A percentile compares a stretch with the other conserved stretches of the same genome.
Conservation (phyloP, 2,329 filamentous ascomycete species). For the Pseudofabraea citricarpa region DNA sequence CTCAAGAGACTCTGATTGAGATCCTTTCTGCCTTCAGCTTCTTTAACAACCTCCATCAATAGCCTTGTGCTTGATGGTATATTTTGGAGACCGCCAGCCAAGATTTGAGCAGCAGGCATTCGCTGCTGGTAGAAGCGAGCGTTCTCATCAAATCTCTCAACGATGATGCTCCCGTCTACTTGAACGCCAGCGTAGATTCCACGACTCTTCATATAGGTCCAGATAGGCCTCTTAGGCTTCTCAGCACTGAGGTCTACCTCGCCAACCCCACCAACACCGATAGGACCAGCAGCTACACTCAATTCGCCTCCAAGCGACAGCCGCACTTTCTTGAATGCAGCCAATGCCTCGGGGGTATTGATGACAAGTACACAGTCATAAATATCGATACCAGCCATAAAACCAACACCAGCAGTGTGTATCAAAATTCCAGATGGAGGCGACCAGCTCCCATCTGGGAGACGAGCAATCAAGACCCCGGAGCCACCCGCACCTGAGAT, state of each 20-base stretch:
- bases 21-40: constrained; percentile 76
- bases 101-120: constrained; percentile 54
- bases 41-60: constrained; percentile 67
- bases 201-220: constrained; percentile 82
- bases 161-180: constrained; percentile 81
- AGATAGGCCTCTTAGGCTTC: constrained; percentile 64
- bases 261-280: constrained; percentile 62
- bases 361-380: constrained; percentile 95
- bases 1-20: constrained; percentile 65
- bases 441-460: constrained; percentile 77
- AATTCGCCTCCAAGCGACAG: constrained; percentile 80
- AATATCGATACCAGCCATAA: constrained; percentile 86
- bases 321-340: constrained; percentile 74
- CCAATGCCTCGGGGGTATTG: constrained; percentile 77
- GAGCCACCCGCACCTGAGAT: constrained; percentile 87
- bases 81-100: constrained; percentile 28
- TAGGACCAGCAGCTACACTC: constrained; percentile 69
- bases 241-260: constrained; percentile 28
- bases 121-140: constrained; percentile 72
- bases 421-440: constrained; percentile 86
- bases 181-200: constrained; percentile 83
- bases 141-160: constrained; percentile 80
- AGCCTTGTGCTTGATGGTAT: constrained; percentile 32
- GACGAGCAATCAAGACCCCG: constrained; percentile 71
- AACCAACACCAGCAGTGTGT: constrained; percentile 83